Evolutionary conservation across 768 basidiomycete species (phyloP), one percentile per base, ranked within the genome.

Genomic region (Mycena sanguinolenta): DNA sequence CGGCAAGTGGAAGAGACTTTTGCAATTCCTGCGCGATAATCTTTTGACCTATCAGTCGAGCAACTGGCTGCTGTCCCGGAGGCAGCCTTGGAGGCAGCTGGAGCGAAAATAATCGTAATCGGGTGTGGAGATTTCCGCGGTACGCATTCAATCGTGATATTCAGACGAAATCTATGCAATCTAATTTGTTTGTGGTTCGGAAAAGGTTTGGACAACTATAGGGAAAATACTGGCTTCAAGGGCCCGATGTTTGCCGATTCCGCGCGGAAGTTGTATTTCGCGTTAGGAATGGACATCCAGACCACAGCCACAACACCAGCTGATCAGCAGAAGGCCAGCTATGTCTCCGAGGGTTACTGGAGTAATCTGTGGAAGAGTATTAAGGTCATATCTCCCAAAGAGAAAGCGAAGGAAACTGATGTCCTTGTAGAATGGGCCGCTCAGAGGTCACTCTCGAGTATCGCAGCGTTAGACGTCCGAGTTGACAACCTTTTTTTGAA

Each of bases 231-330:
- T 1, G 79, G 77, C 0, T 89, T 87, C 73, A 68, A 67, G 12
- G 85, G 85, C 0, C 67, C 77, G 0, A 86, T 94, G 30, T 94
- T 89, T 75, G 89, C 92, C 14, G 90, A 95, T 73, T 90, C 92
- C 0, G 82, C 83, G 0, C 84, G 91, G 5, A 76, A 81, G 28
- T 79, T 95, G 0, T 94, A 91, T 75, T 84, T 80, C 28, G 80
- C 82, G 0, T 83, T 95, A 0, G 92, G 91, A 2, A 88, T 94
- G 85, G 88, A 84, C 4, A 77, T 83, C 3, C 86, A 91, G 75
- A 85, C 69, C 12, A 77, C 89, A 3, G 77, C 78, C 7, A 64
- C 36, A 12, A 88, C 89, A 0, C 89, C 90, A 0, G 72, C 83
- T 0, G 84, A 82, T 3, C 77, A 87, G 70, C 32, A 80, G 70